These are phyloP conservation scores for Solanum bulbocastanum DNA, from an alignment of 257 asterid genomes.

Conservation along the genomic window DNA sequence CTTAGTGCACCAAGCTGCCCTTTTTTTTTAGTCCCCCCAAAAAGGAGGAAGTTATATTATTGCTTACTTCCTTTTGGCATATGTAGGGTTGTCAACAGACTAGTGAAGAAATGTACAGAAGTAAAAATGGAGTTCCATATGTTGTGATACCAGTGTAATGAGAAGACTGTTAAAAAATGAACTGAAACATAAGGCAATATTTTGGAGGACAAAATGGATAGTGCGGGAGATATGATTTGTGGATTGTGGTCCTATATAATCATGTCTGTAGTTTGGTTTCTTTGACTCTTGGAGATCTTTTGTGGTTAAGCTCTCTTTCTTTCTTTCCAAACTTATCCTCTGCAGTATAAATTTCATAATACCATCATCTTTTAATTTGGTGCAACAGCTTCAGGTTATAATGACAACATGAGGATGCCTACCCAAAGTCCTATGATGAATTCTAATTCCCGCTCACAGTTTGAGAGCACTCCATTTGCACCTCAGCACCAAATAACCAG, in stretches of 20 bases:
- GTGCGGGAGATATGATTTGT: too few relatives aligned
- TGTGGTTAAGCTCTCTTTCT: background rate
- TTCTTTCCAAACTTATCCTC: background rate
- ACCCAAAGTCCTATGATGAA: slow-evolving; percentile 32
- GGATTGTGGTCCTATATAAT: background rate
- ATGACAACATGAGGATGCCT: slow-evolving; percentile 38
- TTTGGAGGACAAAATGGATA: too few relatives aligned
- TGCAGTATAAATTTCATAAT: background rate
- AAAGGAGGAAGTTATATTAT: too few relatives aligned
- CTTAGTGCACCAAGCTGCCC: too few relatives aligned
- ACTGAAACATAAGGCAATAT: too few relatives aligned
- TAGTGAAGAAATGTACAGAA: too few relatives aligned
- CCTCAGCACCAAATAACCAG: slow-evolving; percentile 25
- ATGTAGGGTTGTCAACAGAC: too few relatives aligned
- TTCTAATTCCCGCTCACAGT: slow-evolving; percentile 32
- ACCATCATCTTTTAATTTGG: background rate
- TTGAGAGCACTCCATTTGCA: slow-evolving; percentile 28
- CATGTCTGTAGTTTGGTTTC: background rate
- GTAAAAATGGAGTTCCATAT: too few relatives aligned
- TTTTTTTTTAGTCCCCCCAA: too few relatives aligned
- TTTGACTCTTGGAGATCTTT: background rate
- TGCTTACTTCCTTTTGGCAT: too few relatives aligned
- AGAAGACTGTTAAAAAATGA: too few relatives aligned
- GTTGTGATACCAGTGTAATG: too few relatives aligned
- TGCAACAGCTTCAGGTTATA: slow-evolving; percentile 40